Percentiles rank a stretch among this genome's conserved stretches.
phyloP scores from a whole-genome alignment of 2,329 filamentous ascomycete genomes.

The Verticillium tricorpus region DNA sequence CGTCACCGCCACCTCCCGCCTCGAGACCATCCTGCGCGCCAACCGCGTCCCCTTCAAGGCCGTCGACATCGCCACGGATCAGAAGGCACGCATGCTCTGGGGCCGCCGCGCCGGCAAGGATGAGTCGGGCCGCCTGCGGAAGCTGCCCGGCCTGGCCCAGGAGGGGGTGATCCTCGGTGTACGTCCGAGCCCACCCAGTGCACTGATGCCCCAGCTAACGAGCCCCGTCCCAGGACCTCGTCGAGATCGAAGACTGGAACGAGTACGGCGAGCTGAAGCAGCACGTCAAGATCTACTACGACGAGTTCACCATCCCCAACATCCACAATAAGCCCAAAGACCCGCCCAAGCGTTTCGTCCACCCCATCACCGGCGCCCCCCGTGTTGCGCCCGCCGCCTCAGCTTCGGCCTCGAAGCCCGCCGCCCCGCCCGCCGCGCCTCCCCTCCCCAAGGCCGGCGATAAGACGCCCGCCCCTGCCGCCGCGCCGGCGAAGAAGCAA shows the following conservation, averaged over 20 bases:
- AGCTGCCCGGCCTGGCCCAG: slow-evolving; percentile 85
- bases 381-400: slow-evolving; percentile 1
- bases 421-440: slow-evolving; percentile 21
- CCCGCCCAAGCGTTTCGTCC: slow-evolving; percentile 20
- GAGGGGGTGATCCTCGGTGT: slow-evolving; percentile 82
- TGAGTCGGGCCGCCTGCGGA: slow-evolving; percentile 56
- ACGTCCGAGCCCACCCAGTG: slow-evolving; percentile 27
- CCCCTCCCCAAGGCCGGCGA: slow-evolving; percentile 21
- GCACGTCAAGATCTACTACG: slow-evolving; percentile 67
- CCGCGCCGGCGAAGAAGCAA: slow-evolving; percentile 14
- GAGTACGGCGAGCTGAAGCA: slow-evolving; percentile 94
- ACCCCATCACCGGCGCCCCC: neutral
- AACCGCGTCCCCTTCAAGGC: slow-evolving; percentile 93
- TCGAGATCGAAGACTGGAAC: slow-evolving; percentile 98
- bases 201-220: neutral
- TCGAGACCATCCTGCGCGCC: slow-evolving; percentile 93
- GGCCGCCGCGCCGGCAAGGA: slow-evolving; percentile 75
- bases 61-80: slow-evolving; percentile 85
- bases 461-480: neutral
- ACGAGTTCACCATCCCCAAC: slow-evolving; percentile 55
- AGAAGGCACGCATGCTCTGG: slow-evolving; percentile 85
- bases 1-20: slow-evolving; percentile 88
- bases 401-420: slow-evolving; percentile 17
- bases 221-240: slow-evolving; percentile 63
- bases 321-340: slow-evolving; percentile 48